These are phyloP conservation scores for Papilionanthe hybrid DNA, from an alignment of 116 monocot genomes.

Conservation along the genomic window DNA sequence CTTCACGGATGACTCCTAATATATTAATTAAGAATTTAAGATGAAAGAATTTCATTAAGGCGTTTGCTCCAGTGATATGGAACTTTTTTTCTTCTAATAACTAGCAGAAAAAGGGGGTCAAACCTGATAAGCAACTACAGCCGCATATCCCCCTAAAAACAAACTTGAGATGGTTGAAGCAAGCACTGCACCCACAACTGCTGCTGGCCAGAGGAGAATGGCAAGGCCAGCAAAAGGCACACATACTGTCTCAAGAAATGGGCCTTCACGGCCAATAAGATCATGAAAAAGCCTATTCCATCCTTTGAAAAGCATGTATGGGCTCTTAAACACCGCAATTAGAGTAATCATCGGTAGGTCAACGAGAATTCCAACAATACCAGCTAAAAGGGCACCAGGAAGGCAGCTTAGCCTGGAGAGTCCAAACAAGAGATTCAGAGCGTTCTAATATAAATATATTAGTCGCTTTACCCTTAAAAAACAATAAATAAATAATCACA, in stretches of 20 bases:
- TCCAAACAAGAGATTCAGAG: neutral
- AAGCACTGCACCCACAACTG: conserved; percentile 66
- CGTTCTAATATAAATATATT: neutral
- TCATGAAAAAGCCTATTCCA: conserved; percentile 88
- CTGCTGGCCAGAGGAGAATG: conserved; percentile 88
- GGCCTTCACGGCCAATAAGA: conserved; percentile 91
- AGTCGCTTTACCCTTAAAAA: neutral
- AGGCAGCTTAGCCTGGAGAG: conserved; percentile 45
- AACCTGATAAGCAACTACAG: conserved; percentile 86
- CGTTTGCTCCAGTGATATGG: neutral
- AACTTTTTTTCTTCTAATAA: neutral
- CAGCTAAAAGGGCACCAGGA: conserved; percentile 52
- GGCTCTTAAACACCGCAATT: conserved; percentile 69
- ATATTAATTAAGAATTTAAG: conserved; percentile 12
- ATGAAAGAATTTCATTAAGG: neutral
- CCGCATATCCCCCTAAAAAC: conserved; percentile 73
- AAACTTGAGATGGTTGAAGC: conserved; percentile 74
- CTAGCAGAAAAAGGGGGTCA: neutral
- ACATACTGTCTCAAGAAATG: conserved; percentile 92
- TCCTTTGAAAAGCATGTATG: conserved; percentile 92
- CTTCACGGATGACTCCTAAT: conserved; percentile 71
- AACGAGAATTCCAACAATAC: conserved; percentile 54
- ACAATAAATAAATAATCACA: neutral
- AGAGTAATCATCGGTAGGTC: conserved; percentile 60
- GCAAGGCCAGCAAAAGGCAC: conserved; percentile 96